Evolutionary conservation across 129 eudicot genomes (phyloP).

Genomic region (Rutidosis leptorrhynchoides): DNA sequence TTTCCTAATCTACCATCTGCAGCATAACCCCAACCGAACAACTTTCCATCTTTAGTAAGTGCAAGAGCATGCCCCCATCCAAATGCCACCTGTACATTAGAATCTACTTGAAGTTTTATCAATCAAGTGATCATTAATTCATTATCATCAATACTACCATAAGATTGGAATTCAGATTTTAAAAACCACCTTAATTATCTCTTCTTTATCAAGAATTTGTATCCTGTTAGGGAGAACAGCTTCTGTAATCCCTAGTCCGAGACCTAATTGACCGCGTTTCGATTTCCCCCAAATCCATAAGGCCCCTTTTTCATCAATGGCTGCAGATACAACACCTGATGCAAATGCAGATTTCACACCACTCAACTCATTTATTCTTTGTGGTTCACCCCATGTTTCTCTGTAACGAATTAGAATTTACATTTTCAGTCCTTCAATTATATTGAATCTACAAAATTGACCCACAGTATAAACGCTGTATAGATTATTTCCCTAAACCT

Average conservation of each 20-base stretch:
- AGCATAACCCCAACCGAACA: slow-evolving; percentile 97
- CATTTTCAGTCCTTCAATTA: not conserved
- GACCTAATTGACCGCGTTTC: slow-evolving; percentile 88
- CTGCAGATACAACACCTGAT: slow-evolving; percentile 88
- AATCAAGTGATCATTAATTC: not conserved
- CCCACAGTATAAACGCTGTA: not conserved
- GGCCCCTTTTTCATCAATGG: slow-evolving; percentile 63
- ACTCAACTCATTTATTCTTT: slow-evolving; percentile 56
- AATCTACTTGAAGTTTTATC: not conserved
- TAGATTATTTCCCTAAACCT: not conserved
- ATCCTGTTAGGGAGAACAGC: slow-evolving; percentile 68
- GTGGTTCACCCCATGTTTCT: slow-evolving; percentile 68
- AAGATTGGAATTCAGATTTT: slow-evolving; percentile 31
- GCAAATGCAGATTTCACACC: slow-evolving; percentile 62
- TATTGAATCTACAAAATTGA: not conserved
- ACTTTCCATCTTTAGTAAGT: slow-evolving; percentile 67
- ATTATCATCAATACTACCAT: slow-evolving; percentile 47
- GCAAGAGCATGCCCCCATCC: slow-evolving; percentile 99
- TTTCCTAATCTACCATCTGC: slow-evolving; percentile 93
- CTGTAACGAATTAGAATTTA: slow-evolving; percentile 35
- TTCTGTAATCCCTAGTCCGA: slow-evolving; percentile 66
- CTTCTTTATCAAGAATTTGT: slow-evolving; percentile 67
- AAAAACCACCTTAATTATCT: slow-evolving; percentile 79
- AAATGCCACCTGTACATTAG: slow-evolving; percentile 58
- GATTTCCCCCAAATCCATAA: slow-evolving; percentile 96